phyloP scores from a whole-genome alignment of 345 rosid genomes.

The Eucalyptus urophylla region DNA sequence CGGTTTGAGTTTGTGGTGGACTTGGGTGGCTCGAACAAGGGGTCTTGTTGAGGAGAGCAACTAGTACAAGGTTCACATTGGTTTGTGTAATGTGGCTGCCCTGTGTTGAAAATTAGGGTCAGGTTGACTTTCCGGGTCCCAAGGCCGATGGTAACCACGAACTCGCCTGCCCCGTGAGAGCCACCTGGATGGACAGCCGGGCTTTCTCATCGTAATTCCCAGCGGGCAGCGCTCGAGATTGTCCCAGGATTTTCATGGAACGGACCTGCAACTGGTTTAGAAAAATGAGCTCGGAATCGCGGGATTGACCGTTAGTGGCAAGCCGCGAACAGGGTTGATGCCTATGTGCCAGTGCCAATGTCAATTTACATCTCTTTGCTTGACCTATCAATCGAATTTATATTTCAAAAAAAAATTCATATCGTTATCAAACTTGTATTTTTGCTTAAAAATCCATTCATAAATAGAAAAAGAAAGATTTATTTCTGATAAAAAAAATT shows the following conservation, averaged over 20 bases:
- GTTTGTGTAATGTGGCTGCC: constrained; percentile 4
- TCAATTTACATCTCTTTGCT: not conserved
- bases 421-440: fast-evolving
- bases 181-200: not conserved
- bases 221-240: not conserved
- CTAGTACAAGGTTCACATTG: not conserved
- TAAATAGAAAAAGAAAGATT: too few relatives aligned
- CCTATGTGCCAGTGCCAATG: not conserved
- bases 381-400: not conserved
- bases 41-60: not conserved
- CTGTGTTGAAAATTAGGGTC: constrained; percentile 1
- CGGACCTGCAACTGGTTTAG: not conserved
- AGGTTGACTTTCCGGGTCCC: constrained; percentile 2
- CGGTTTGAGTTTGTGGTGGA: not conserved
- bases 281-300: not conserved
- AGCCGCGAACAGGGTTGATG: not conserved
- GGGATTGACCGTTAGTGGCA: not conserved
- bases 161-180: not conserved
- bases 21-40: constrained; percentile 1
- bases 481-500: too few relatives aligned
- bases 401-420: too few relatives aligned
- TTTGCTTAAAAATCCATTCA: fast-evolving
- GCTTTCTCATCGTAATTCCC: not conserved
- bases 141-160: not conserved
- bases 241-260: not conserved